These are phyloP conservation scores for Talaromyces liani DNA, from an alignment of 495 filamentous ascomycete genomes.

Conservation along the genomic window DNA sequence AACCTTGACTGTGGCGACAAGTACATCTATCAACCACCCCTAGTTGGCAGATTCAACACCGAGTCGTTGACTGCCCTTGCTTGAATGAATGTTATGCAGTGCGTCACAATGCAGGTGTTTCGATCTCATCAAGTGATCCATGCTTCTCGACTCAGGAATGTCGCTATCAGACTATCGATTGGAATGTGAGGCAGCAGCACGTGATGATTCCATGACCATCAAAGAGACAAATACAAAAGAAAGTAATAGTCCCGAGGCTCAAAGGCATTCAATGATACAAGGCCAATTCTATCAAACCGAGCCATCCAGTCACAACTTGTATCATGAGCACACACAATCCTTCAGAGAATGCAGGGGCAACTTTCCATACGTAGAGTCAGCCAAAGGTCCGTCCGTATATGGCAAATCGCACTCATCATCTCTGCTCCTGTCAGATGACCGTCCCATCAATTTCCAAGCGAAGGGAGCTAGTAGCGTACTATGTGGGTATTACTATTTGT, in stretches of 20 bases:
- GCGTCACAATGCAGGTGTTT: neutral
- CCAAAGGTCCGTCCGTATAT: neutral
- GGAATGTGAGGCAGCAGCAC: neutral
- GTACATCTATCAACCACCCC: neutral
- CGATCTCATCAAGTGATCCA: neutral
- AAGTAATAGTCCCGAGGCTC: neutral
- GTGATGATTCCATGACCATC: neutral
- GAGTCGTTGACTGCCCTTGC: neutral
- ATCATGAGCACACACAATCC: neutral
- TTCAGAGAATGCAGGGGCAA: neutral
- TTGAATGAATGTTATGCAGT: neutral
- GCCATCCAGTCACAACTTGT: neutral
- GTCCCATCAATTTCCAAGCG: neutral
- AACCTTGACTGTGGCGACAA: neutral
- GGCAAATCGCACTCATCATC: neutral
- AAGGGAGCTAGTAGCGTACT: neutral
- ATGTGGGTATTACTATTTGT: neutral
- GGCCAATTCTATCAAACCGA: neutral
- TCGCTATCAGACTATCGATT: neutral
- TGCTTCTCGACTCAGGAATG: neutral
- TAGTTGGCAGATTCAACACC: neutral
- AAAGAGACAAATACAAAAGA: neutral
- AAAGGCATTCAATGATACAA: neutral
- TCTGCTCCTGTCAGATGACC: neutral
- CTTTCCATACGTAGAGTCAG: neutral